phyloP scores from a whole-genome alignment of 257 asterid genomes.

The Salvia hispanica region DNA sequence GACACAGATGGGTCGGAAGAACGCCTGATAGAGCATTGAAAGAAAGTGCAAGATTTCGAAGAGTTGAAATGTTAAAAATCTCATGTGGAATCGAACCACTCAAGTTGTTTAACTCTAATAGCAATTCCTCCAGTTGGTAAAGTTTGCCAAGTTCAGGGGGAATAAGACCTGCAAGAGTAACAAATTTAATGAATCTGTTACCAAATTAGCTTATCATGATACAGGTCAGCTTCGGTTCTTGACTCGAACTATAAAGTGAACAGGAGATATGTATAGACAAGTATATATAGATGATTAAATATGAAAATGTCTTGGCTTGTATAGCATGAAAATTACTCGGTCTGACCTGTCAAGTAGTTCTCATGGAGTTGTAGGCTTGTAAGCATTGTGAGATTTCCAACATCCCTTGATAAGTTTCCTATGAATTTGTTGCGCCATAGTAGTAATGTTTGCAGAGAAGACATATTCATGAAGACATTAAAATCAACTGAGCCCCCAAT shows the following conservation, averaged over 20 bases:
- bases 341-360: conserved; percentile 15
- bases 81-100: neutral
- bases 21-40: conserved; percentile 16
- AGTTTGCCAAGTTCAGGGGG: conserved; percentile 8
- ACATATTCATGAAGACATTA: conserved; percentile 12
- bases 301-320: no score
- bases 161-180: neutral
- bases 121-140: neutral
- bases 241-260: no score
- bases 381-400: conserved; percentile 17
- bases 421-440: neutral
- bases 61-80: conserved; percentile 31
- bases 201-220: no score
- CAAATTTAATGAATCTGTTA: no score
- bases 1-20: conserved; percentile 27
- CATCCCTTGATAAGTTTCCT: conserved; percentile 16
- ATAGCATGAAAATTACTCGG: neutral
- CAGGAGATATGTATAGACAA: no score
- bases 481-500: conserved; percentile 2
- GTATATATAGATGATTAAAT: no score
- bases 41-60: neutral
- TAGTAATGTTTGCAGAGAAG: neutral
- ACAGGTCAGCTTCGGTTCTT: no score
- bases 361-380: neutral
- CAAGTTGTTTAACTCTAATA: neutral